Evolutionary conservation across 768 basidiomycete genomes (phyloP).

Genomic region (Amanita polypyramis): DNA sequence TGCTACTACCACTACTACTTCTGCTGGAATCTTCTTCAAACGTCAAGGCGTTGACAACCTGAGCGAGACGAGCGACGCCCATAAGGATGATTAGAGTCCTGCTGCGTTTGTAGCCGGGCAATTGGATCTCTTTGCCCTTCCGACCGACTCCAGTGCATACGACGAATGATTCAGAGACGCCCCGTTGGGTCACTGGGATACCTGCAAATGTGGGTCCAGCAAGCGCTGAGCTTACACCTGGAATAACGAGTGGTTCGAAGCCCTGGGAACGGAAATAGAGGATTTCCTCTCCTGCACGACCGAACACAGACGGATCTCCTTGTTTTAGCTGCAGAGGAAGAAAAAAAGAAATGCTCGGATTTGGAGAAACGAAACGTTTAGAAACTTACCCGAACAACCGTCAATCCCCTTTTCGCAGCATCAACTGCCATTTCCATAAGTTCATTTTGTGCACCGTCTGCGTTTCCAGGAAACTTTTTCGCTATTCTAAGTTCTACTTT

Average conservation of each 20-base stretch:
- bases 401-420: constrained; percentile 68
- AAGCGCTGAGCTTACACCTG: constrained; percentile 83
- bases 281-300: constrained; percentile 90
- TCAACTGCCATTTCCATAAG: constrained; percentile 89
- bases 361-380: constrained; percentile 4
- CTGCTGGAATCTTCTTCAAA: constrained; percentile 10
- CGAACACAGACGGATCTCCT: constrained; percentile 94
- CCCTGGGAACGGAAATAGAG: constrained; percentile 84
- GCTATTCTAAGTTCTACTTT: constrained; percentile 76
- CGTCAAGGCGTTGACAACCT: constrained; percentile 57
- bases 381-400: constrained; percentile 69
- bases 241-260: constrained; percentile 75
- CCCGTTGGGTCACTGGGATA: constrained; percentile 93
- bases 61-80: constrained; percentile 82
- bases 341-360: not conserved
- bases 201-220: constrained; percentile 85
- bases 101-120: constrained; percentile 82
- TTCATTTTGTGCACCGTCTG: constrained; percentile 88
- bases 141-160: constrained; percentile 94
- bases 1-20: too few species aligned
- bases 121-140: constrained; percentile 64
- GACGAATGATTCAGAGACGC: constrained; percentile 81
- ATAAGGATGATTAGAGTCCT: constrained; percentile 83
- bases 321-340: constrained; percentile 66
- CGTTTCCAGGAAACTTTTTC: constrained; percentile 95